These are phyloP conservation scores for Crithidia brevicula DNA, from an alignment of 208 protist genomes.

Conservation along the genomic window DNA sequence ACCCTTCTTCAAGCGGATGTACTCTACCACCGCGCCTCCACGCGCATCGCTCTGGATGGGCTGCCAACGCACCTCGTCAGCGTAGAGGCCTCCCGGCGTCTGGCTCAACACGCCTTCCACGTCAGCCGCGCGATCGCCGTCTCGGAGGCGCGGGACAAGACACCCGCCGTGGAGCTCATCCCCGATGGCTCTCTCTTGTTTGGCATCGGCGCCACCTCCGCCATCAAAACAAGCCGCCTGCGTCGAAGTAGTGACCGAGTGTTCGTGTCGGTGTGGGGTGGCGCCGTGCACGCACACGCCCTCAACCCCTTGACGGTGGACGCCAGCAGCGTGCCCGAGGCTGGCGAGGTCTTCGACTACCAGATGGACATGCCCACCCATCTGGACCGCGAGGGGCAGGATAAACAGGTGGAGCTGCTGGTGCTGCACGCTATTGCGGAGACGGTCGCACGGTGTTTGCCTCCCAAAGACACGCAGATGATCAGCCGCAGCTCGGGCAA, in stretches of 20 bases:
- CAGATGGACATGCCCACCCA: conserved; percentile 43
- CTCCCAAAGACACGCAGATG: background rate
- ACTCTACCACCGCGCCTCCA: conserved; percentile 43
- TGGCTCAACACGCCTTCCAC: conserved; percentile 71
- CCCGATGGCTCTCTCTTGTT: conserved; percentile 19
- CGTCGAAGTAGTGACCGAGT: conserved; percentile 44
- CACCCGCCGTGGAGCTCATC: background rate
- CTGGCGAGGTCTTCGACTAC: conserved; percentile 29
- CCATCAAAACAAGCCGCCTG: conserved; percentile 43
- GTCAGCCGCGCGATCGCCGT: conserved; percentile 7
- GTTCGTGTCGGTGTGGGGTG: conserved; percentile 57
- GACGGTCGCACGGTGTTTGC: conserved; percentile 7
- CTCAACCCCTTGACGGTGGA: background rate
- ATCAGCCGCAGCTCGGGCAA: background rate
- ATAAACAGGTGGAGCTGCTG: conserved; percentile 49
- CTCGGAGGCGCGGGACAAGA: conserved; percentile 7
- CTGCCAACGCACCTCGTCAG: conserved; percentile 42
- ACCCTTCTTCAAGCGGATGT: conserved; percentile 55
- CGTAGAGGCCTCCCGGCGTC: conserved; percentile 36
- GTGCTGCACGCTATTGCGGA: conserved; percentile 55
- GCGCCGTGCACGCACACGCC: conserved; percentile 1
- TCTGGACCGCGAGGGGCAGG: conserved; percentile 43
- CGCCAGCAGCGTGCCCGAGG: background rate
- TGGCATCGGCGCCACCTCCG: conserved; percentile 69
- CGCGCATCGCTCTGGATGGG: conserved; percentile 45